phyloP scores from a whole-genome alignment of 768 basidiomycete genomes.

The Leccinum incarnatum region DNA sequence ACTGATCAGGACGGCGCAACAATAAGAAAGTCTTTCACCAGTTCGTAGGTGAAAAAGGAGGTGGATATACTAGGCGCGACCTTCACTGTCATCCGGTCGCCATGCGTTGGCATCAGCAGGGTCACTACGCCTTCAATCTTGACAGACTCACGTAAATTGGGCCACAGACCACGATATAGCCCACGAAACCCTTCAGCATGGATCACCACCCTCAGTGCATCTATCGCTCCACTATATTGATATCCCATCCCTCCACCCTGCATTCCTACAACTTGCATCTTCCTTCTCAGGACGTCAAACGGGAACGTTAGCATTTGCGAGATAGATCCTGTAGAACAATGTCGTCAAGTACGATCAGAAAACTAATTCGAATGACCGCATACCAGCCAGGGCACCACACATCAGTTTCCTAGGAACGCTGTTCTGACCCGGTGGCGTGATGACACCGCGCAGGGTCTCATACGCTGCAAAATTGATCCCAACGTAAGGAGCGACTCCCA shows the following conservation, averaged over 20 bases:
- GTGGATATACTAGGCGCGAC: constrained; percentile 90
- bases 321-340: constrained; percentile 58
- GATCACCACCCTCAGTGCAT: constrained; percentile 70
- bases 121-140: not conserved
- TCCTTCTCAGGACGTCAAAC: constrained; percentile 89
- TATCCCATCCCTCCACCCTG: constrained; percentile 51
- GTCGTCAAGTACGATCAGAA: constrained; percentile 4
- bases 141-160: constrained; percentile 68
- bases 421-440: constrained; percentile 81
- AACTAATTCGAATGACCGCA: constrained; percentile 13
- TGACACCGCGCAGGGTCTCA: constrained; percentile 70
- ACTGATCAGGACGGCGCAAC: constrained; percentile 25
- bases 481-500: constrained; percentile 88
- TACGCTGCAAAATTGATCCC: constrained; percentile 95
- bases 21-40: constrained; percentile 50
- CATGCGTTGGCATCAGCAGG: constrained; percentile 4
- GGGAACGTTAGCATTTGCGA: constrained; percentile 96
- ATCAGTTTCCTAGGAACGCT: constrained; percentile 64
- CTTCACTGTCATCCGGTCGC: constrained; percentile 54
- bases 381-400: constrained; percentile 87
- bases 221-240: constrained; percentile 77
- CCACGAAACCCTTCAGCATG: constrained; percentile 72
- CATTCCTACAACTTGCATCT: constrained; percentile 94
- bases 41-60: constrained; percentile 81
- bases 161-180: constrained; percentile 85